These are phyloP conservation scores for Globisporangium irregulare DNA, from an alignment of 352 stramenopile genomes.

Conservation along the genomic window DNA sequence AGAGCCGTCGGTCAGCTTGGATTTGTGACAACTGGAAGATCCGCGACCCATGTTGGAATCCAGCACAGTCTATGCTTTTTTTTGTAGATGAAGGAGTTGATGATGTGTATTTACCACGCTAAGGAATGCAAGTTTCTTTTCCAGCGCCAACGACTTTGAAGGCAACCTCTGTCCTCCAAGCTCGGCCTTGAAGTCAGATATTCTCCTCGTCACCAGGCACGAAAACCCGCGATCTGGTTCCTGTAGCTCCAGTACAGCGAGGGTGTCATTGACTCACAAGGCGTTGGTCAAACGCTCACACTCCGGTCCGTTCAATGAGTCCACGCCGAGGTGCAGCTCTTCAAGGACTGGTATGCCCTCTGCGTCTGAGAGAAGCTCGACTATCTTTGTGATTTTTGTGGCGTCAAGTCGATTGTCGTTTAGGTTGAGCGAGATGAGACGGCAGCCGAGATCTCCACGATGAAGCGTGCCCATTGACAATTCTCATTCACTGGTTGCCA, in stretches of 20 bases:
- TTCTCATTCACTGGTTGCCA: neutral
- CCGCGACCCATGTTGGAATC: neutral
- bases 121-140: neutral
- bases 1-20: neutral
- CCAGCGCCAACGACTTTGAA: neutral
- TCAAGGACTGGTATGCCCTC: neutral
- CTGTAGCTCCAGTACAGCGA: neutral
- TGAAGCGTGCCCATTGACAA: neutral
- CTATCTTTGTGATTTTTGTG: neutral
- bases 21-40: neutral
- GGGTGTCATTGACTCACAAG: neutral
- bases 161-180: neutral
- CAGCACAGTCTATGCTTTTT: neutral
- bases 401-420: neutral
- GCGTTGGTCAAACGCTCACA: neutral
- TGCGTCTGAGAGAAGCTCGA: neutral
- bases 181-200: neutral
- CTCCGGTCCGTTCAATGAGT: neutral
- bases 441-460: neutral
- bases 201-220: too few species aligned
- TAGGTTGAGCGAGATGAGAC: neutral
- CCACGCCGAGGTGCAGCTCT: neutral
- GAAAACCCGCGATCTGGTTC: neutral
- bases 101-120: neutral
- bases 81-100: neutral